Conservation (phyloP, 805 yeast genomes). For the Blastobotrys muscicola region DNA sequence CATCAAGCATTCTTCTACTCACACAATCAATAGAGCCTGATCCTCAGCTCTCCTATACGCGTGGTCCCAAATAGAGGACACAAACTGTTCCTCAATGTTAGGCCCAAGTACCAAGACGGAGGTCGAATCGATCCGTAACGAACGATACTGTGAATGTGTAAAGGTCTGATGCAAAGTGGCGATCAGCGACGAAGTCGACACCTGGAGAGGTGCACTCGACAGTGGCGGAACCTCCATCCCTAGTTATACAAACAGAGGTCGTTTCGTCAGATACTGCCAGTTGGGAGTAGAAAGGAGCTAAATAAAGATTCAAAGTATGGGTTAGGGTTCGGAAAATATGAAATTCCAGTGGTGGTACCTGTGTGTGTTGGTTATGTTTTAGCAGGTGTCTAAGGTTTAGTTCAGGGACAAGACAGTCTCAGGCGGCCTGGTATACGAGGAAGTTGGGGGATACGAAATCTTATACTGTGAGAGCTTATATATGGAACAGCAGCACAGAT, state of each 20-base stretch:
- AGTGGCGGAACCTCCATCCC: slow-evolving; percentile 26
- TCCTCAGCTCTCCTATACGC: slow-evolving; percentile 32
- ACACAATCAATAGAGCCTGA: slow-evolving; percentile 28
- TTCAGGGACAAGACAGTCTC: too few relatives aligned
- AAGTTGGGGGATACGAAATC: too few relatives aligned
- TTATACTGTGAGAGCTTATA: too few relatives aligned
- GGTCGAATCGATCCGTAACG: slow-evolving; percentile 24
- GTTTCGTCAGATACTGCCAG: too few relatives aligned
- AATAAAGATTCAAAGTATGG: not conserved
- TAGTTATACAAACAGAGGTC: slow-evolving; percentile 1
- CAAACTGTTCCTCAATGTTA: slow-evolving; percentile 25
- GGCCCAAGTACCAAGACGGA: slow-evolving; percentile 25
- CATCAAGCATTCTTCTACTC: too few relatives aligned
- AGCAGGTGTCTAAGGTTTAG: not conserved
- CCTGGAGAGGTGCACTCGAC: slow-evolving; percentile 21
- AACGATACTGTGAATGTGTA: slow-evolving; percentile 16
- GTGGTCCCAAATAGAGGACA: slow-evolving; percentile 30
- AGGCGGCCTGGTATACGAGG: too few relatives aligned
- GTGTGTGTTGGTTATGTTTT: not conserved
- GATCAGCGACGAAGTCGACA: slow-evolving; percentile 27
- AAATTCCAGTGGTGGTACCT: not conserved
- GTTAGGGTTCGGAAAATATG: not conserved
- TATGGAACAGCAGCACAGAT: not conserved
- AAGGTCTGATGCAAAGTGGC: slow-evolving; percentile 27
- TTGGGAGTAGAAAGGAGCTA: too few relatives aligned